A percentile compares a stretch with the other conserved stretches of the same genome.
Conservation (phyloP, 2,329 filamentous ascomycete species). For the Aspergillus awamori region DNA sequence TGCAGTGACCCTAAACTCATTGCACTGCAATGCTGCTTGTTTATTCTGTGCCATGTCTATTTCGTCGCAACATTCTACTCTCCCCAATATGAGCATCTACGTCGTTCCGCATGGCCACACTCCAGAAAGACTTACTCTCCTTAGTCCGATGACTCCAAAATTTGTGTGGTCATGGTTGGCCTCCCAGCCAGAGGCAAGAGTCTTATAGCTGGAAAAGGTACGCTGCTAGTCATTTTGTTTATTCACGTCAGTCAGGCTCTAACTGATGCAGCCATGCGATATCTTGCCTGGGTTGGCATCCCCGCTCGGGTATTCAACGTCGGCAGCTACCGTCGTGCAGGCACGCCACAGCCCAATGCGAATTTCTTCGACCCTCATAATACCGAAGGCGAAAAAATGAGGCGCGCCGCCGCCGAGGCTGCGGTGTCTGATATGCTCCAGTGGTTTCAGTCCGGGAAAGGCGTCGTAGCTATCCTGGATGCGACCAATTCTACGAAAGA, state of each 20-base stretch:
- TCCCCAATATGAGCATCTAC: not conserved
- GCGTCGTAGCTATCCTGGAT: constrained; percentile 90
- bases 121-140: constrained; percentile 13
- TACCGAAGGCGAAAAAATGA: constrained; percentile 83
- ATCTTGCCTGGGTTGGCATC: constrained; percentile 95
- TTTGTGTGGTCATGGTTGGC: constrained; percentile 99
- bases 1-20: not conserved
- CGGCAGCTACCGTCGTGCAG: constrained; percentile 87
- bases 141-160: constrained; percentile 91
- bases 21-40: not conserved
- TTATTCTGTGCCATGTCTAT: not conserved
- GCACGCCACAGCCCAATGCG: constrained; percentile 85
- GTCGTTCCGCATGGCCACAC: not conserved
- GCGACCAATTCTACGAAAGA: constrained; percentile 95
- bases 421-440: constrained; percentile 90
- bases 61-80: not conserved
- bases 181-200: constrained; percentile 95
- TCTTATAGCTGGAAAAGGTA: constrained; percentile 96
- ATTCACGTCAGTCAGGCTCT: not conserved
- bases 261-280: constrained; percentile 71
- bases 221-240: constrained; percentile 27
- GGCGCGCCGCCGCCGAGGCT: constrained; percentile 84
- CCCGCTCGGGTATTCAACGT: constrained; percentile 96
- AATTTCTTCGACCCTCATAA: constrained; percentile 96
- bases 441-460: constrained; percentile 79